These are phyloP conservation scores for Bryum argenteum DNA, from an alignment of 225 moss, liverwort and hornwort genomes.

Conservation along the genomic window DNA sequence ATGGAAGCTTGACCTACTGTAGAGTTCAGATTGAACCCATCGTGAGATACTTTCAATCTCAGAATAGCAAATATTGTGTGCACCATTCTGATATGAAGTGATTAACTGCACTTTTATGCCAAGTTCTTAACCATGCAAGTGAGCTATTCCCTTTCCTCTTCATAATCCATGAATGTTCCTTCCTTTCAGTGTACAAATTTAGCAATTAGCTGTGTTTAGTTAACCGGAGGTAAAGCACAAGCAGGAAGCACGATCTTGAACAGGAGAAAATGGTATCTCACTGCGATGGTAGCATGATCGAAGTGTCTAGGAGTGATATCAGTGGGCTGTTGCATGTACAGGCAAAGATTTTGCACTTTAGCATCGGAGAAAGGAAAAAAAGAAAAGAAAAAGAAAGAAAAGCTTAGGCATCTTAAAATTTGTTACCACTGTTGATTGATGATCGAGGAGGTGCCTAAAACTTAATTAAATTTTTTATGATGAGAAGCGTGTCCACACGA, in stretches of 20 bases:
- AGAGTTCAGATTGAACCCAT: too few relatives aligned
- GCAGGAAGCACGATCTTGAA: not conserved
- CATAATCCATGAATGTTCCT: not conserved
- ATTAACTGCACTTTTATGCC: too few relatives aligned
- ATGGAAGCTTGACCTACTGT: too few relatives aligned
- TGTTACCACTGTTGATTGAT: constrained; percentile 6
- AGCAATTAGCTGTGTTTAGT: too few relatives aligned
- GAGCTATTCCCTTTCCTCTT: too few relatives aligned
- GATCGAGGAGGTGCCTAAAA: not conserved
- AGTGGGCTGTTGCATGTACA: constrained; percentile 7
- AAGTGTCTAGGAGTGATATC: not conserved
- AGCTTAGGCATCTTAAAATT: not conserved
- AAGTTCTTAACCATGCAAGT: too few relatives aligned
- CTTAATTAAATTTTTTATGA: too few relatives aligned
- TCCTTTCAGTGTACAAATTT: not conserved
- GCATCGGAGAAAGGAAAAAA: constrained; percentile 28
- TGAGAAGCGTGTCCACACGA: not conserved
- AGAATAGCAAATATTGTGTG: too few relatives aligned
- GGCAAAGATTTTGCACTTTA: constrained; percentile 25
- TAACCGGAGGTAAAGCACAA: too few relatives aligned
- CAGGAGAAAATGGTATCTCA: not conserved
- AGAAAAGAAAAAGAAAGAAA: constrained; percentile 25
- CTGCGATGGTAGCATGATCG: not conserved
- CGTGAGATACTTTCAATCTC: too few relatives aligned
- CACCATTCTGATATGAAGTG: too few relatives aligned